Evolutionary conservation across 345 rosid genomes (phyloP).

Genomic region (Capsella bursapastoris): DNA sequence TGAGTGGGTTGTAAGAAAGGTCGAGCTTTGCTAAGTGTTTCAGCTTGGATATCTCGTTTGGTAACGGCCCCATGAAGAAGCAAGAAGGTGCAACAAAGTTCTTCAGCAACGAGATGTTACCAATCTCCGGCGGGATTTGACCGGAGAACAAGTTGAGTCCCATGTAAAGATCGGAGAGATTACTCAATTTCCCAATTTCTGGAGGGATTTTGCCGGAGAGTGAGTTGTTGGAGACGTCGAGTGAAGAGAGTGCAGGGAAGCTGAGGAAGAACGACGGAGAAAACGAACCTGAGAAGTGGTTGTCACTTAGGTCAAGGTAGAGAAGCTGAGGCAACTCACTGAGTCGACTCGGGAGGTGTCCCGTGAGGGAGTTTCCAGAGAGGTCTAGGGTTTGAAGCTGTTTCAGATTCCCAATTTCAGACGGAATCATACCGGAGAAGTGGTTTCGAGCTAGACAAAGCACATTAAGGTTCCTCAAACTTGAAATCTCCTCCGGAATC

Average conservation of each 20-base stretch:
- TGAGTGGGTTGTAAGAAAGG: conserved; percentile 85
- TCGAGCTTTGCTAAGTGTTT: conserved; percentile 59
- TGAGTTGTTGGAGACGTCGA: conserved; percentile 79
- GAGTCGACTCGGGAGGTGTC: conserved; percentile 56
- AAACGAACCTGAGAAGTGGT: conserved; percentile 64
- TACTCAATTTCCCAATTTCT: conserved; percentile 59
- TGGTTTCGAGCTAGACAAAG: conserved; percentile 49
- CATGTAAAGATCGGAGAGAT: conserved; percentile 70
- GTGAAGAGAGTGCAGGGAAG: conserved; percentile 54
- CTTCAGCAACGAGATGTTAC: conserved; percentile 58
- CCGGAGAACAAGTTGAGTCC: conserved; percentile 77
- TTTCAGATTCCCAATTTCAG: conserved; percentile 53
- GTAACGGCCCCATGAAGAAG: conserved; percentile 73
- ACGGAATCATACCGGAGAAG: conserved; percentile 61
- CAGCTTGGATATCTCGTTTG: conserved; percentile 60
- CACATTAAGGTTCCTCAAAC: neutral
- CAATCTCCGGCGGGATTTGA: conserved; percentile 68
- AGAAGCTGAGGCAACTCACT: conserved; percentile 53
- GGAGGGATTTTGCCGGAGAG: conserved; percentile 64
- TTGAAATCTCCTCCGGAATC: neutral
- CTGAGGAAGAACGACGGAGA: conserved; percentile 52
- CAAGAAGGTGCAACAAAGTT: conserved; percentile 63
- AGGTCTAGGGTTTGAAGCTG: conserved; percentile 64
- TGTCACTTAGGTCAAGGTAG: conserved; percentile 68
- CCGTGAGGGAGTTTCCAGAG: conserved; percentile 62